Conservation (phyloP, 2,329 filamentous ascomycete genomes). For the Cercospora sesami region DNA sequence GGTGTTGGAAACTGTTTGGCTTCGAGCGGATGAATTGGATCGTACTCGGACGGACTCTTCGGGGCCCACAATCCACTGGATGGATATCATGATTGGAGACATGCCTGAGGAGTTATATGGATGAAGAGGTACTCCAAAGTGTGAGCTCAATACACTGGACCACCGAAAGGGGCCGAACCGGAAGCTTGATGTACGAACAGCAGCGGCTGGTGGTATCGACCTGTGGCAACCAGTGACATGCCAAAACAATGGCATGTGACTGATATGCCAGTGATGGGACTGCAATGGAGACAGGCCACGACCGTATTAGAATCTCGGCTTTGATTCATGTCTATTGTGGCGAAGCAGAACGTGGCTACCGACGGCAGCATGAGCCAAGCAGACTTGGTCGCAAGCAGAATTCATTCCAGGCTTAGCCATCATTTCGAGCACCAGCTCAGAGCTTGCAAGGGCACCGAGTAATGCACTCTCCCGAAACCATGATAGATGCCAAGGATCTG, state of each 20-base stretch:
- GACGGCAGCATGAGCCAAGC: neutral
- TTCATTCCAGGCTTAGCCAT: no score
- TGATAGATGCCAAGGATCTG: neutral
- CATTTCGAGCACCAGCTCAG: neutral
- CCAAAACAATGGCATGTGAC: neutral
- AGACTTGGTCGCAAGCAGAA: no score
- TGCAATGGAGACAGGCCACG: neutral
- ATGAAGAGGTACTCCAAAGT: neutral
- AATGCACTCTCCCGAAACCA: neutral
- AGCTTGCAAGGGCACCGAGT: neutral
- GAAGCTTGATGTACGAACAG: neutral
- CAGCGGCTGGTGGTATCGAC: neutral
- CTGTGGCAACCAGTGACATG: neutral
- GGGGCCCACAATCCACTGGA: conserved; percentile 18
- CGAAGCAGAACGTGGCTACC: neutral
- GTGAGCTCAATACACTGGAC: neutral
- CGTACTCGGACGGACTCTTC: conserved; percentile 5
- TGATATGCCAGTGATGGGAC: neutral
- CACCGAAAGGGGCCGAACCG: neutral
- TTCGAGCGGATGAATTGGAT: conserved; percentile 13
- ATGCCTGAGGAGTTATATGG: conserved; percentile 20
- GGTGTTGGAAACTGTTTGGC: conserved; percentile 23
- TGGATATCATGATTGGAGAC: conserved; percentile 25
- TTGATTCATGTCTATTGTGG: neutral
- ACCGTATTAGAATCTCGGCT: neutral